These are phyloP conservation scores for Spergularia azorica DNA, from an alignment of 179 eudicot genomes.

Conservation along the genomic window DNA sequence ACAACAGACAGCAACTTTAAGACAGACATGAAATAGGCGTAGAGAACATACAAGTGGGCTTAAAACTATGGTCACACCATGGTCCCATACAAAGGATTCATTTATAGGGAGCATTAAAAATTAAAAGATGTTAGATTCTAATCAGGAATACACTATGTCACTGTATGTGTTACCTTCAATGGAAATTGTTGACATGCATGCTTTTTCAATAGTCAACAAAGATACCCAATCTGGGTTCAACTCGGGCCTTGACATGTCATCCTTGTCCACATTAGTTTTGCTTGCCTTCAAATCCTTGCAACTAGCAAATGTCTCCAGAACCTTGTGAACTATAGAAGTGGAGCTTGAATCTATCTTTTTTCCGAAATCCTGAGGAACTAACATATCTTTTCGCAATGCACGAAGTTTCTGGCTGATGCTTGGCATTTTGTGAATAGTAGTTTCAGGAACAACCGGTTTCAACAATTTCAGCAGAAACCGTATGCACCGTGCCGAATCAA, in stretches of 20 bases:
- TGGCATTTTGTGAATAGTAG: slow-evolving; percentile 45
- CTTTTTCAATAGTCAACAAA: slow-evolving; percentile 88
- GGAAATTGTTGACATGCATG: slow-evolving; percentile 73
- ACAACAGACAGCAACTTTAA: background rate
- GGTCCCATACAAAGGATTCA: background rate
- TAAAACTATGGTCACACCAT: background rate
- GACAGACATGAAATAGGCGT: background rate
- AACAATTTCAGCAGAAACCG: slow-evolving; percentile 72
- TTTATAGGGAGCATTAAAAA: background rate
- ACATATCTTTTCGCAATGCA: slow-evolving; percentile 55
- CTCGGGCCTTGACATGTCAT: slow-evolving; percentile 57
- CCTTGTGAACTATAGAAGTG: slow-evolving; percentile 59
- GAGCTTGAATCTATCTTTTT: slow-evolving; percentile 68
- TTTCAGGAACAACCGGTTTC: slow-evolving; percentile 55
- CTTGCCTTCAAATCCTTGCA: slow-evolving; percentile 78
- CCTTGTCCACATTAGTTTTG: slow-evolving; percentile 46
- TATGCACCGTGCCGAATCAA: slow-evolving; percentile 72
- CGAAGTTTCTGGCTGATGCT: slow-evolving; percentile 74
- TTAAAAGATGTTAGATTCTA: background rate
- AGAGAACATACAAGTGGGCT: background rate
- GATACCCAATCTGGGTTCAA: slow-evolving; percentile 86
- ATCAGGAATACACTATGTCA: background rate
- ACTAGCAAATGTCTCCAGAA: slow-evolving; percentile 70
- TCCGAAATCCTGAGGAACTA: slow-evolving; percentile 43
- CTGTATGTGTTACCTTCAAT: slow-evolving; percentile 62